Evolutionary conservation across 768 basidiomycete genomes (phyloP), one percentile per base, ranked within the genome.

Genomic region (Suillus paluster): DNA sequence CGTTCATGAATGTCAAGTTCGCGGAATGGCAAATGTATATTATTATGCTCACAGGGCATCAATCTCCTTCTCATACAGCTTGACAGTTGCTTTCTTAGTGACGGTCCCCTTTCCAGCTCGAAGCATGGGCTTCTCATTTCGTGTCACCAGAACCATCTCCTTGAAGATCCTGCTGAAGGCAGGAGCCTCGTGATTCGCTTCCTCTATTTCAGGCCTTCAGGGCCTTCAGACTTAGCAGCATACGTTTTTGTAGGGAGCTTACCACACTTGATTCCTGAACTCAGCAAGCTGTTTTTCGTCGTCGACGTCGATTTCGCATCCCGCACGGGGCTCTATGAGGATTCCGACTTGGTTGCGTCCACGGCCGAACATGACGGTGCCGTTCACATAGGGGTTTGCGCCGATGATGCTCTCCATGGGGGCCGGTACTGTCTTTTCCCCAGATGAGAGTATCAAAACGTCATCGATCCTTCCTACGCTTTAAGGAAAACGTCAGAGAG

Each of bases 61-160:
- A 33, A 87, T 86, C 57, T 86, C 84, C 9, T 70, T 55, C 5
- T 71, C 71, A 62, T 86, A 87, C 0, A 69, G 48, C 0, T 59
- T 67, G 17, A 84, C 56, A 1, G 80, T 72, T 14, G 72, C 74
- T 58, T 79, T 81, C 33, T 79, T 76, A 58, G 72, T 70, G 5
- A 83, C 72, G 0, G 82, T 81, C 0, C 83, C 82, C 62, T 86
- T 86, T 3, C 71, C 74, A 4, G 82, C 70, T 44, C 80, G 77
- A 7, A 75, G 69, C 50, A 86, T 66, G 0, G 84, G 85, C 63
- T 82, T 83, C 1, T 68, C 71, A 17, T 73, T 46, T 3, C 69
- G 67, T 1, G 83, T 73, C 11, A 85, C 66, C n/a, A 85, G 41
- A 49, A 86, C 83, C 83, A 85, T 81, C 66, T 86, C 81, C 68